These are phyloP conservation scores for Penicillium alfredii DNA, from an alignment of 495 filamentous ascomycete species.

Conservation along the genomic window DNA sequence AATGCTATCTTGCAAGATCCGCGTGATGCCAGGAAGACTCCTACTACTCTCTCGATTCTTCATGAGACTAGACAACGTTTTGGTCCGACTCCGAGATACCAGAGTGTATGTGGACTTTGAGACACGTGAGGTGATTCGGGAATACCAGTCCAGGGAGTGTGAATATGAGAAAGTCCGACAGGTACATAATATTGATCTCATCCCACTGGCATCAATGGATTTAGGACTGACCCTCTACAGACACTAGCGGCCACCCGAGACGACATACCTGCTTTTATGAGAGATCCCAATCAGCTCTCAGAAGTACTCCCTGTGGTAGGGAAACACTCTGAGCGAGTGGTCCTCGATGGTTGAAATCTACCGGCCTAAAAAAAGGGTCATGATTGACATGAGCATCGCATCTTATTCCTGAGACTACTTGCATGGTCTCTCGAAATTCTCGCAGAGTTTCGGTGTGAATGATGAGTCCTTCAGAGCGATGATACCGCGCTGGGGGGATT, in stretches of 20 bases:
- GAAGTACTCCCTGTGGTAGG: slow-evolving; percentile 69
- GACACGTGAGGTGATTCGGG: slow-evolving; percentile 72
- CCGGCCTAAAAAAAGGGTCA: too few relatives aligned
- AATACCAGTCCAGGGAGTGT: slow-evolving; percentile 80
- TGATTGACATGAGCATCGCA: too few relatives aligned
- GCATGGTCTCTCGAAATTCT: too few relatives aligned
- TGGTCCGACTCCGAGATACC: slow-evolving; percentile 83
- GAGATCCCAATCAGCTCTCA: slow-evolving; percentile 76
- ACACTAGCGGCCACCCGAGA: slow-evolving; percentile 65
- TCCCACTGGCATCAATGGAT: background rate
- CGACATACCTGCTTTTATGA: slow-evolving; percentile 68
- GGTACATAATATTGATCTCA: too few relatives aligned
- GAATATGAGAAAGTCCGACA: slow-evolving; percentile 69
- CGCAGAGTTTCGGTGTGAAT: too few relatives aligned
- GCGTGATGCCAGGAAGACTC: slow-evolving; percentile 84
- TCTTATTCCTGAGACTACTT: too few relatives aligned
- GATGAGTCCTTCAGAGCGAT: too few relatives aligned
- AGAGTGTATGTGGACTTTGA: slow-evolving; percentile 87
- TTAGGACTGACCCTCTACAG: slow-evolving; percentile 35
- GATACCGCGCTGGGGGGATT: too few relatives aligned
- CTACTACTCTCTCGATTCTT: slow-evolving; percentile 84
- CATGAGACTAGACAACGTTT: slow-evolving; percentile 84
- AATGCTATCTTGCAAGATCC: slow-evolving; percentile 76
- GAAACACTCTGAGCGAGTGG: slow-evolving; percentile 41
- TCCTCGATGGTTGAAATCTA: slow-evolving; percentile 13